Percentiles rank a stretch among this genome's conserved stretches.
phyloP scores from a whole-genome alignment of 23 red algal species.

The Gracilaria gracilis region DNA sequence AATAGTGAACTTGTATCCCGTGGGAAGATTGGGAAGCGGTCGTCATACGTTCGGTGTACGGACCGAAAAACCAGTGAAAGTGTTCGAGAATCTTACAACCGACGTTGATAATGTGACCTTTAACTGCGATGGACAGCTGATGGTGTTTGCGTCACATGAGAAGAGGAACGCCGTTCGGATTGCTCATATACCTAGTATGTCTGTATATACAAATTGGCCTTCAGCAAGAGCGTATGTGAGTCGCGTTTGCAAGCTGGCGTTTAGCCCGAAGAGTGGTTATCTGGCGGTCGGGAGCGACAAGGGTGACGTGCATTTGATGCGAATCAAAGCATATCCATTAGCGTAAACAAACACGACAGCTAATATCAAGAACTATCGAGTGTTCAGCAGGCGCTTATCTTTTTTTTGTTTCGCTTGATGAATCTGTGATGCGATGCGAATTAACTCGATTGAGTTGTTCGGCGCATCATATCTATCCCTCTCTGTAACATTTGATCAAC shows the following conservation, averaged over 20 bases:
- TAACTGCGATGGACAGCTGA: conserved; percentile 59
- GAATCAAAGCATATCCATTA: conserved; percentile 66
- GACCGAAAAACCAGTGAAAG: conserved; percentile 32
- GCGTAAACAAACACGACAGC: neutral
- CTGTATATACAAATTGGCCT: conserved; percentile 87
- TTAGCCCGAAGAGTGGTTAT: conserved; percentile 72
- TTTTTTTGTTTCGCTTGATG: neutral
- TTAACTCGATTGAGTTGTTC: conserved; percentile 11
- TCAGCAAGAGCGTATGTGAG: conserved; percentile 52
- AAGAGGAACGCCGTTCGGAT: conserved; percentile 80
- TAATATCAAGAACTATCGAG: neutral
- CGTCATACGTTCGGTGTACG: conserved; percentile 6
- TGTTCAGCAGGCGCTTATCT: neutral
- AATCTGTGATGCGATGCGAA: neutral
- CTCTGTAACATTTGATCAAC: conserved; percentile 51
- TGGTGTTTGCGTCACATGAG: conserved; percentile 65
- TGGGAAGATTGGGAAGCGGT: neutral
- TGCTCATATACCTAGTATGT: conserved; percentile 58
- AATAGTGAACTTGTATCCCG: conserved; percentile 77
- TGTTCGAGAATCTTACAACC: conserved; percentile 77
- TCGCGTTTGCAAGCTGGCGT: conserved; percentile 47
- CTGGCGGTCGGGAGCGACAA: conserved; percentile 81
- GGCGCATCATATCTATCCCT: conserved; percentile 30
- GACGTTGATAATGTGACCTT: conserved; percentile 64
- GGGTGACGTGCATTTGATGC: conserved; percentile 78